Conservation (phyloP, 2,329 filamentous ascomycete genomes). For the Furcasterigmium sp. region DNA sequence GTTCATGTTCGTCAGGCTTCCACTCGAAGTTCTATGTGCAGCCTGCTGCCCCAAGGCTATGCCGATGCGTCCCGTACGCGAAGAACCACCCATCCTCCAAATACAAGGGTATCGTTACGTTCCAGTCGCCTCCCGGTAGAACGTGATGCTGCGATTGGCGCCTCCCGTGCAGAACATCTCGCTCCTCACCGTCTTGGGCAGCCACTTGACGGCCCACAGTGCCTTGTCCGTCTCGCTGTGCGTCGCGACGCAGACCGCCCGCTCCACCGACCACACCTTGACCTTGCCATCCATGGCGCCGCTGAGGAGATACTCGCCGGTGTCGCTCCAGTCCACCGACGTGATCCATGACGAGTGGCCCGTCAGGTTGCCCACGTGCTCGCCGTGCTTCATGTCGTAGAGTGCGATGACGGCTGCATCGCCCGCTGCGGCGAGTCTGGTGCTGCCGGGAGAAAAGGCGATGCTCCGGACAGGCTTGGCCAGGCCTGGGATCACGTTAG, state of each 20-base stretch:
- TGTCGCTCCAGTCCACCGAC: constrained; percentile 86
- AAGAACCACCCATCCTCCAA: background rate
- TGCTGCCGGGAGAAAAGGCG: constrained; percentile 81
- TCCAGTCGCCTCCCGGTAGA: constrained; percentile 81
- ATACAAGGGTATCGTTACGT: background rate
- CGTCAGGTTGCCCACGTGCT: constrained; percentile 80
- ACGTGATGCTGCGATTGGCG: constrained; percentile 68
- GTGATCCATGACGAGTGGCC: constrained; percentile 86
- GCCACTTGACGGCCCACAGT: constrained; percentile 79
- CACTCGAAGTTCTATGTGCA: no score
- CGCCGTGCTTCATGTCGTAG: constrained; percentile 87
- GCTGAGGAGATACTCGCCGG: constrained; percentile 84
- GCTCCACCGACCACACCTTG: constrained; percentile 92
- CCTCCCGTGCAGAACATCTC: constrained; percentile 77
- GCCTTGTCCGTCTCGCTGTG: constrained; percentile 85
- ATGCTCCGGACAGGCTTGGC: constrained; percentile 82
- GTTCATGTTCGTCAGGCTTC: no score
- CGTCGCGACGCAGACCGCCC: constrained; percentile 80
- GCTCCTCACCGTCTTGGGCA: constrained; percentile 64
- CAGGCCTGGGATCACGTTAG: constrained; percentile 50
- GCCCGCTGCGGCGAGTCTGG: constrained; percentile 81
- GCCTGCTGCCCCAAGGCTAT: no score
- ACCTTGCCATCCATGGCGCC: constrained; percentile 89
- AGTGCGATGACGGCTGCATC: constrained; percentile 85
- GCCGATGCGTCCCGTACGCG: background rate